Evolutionary conservation across 164 flowering plant genomes (phyloP).

Genomic region (Stephania yunnanensis): DNA sequence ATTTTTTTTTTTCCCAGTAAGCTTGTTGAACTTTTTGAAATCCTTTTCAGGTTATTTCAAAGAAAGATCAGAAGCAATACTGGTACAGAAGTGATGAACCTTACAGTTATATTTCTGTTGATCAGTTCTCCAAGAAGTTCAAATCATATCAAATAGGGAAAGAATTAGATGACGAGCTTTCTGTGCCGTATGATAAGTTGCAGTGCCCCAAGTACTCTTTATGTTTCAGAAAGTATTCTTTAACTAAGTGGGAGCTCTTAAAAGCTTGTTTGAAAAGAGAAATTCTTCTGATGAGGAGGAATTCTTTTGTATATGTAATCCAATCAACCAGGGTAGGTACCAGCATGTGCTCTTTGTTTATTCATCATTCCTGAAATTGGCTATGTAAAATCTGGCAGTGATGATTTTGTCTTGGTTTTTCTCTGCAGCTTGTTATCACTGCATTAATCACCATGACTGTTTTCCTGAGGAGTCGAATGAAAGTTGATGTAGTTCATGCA

Average conservation of each 20-base stretch:
- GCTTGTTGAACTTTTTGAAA: neutral
- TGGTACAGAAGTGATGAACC: conserved; percentile 35
- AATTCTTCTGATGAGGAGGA: conserved; percentile 46
- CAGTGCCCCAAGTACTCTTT: conserved; percentile 26
- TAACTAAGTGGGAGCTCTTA: conserved; percentile 42
- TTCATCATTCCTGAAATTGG: neutral
- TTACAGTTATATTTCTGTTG: conserved; percentile 39
- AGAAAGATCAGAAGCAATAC: conserved; percentile 57
- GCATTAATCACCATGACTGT: conserved; percentile 47
- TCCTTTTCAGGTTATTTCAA: conserved; percentile 44
- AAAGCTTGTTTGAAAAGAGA: conserved; percentile 49
- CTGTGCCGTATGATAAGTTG: conserved; percentile 34
- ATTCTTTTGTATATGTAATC: conserved; percentile 44
- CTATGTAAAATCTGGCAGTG: neutral
- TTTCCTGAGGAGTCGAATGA: conserved; percentile 36
- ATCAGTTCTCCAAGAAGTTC: conserved; percentile 33
- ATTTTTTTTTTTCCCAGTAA: neutral
- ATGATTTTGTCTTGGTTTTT: neutral
- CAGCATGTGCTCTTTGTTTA: neutral
- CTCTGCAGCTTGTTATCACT: conserved; percentile 36
- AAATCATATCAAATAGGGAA: conserved; percentile 27
- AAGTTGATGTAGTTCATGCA: conserved; percentile 27
- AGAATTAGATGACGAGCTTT: conserved; percentile 31
- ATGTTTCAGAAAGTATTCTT: conserved; percentile 30
- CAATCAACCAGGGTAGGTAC: conserved; percentile 36